These are phyloP conservation scores for Lavandula angustifolia DNA, from an alignment of 257 asterid species.

Conservation along the genomic window DNA sequence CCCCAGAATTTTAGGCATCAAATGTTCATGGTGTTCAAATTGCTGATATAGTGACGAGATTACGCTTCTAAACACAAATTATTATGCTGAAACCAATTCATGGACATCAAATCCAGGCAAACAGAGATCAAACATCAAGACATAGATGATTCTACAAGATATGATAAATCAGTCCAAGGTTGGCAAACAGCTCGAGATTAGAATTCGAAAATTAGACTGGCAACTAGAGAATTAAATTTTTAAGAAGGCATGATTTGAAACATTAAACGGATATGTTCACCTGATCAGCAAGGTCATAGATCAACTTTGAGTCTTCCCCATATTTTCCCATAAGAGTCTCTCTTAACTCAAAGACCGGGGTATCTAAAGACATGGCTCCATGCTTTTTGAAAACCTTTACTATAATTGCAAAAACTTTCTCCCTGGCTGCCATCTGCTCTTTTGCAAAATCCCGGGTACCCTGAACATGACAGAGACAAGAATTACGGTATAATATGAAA, in stretches of 20 bases:
- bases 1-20: not conserved
- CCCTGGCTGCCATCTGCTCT: conserved; percentile 89
- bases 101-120: not conserved
- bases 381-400: conserved; percentile 85
- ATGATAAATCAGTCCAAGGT: not conserved
- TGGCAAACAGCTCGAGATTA: not conserved
- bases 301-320: conserved; percentile 96
- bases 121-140: conserved; percentile 16
- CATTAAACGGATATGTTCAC: conserved; percentile 33
- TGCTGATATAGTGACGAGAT: not conserved
- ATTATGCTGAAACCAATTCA: conserved; percentile 12
- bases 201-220: not conserved
- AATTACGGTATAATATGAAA: not conserved
- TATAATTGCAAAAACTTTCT: conserved; percentile 70
- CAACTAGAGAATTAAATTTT: conserved; percentile 1
- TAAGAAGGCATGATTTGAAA: not conserved
- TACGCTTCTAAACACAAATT: not conserved
- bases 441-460: conserved; percentile 96
- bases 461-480: conserved; percentile 39
- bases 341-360: conserved; percentile 91
- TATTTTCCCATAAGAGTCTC: conserved; percentile 97
- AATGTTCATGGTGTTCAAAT: not conserved
- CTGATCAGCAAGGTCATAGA: conserved; percentile 98
- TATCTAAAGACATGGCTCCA: conserved; percentile 86
- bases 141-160: conserved; percentile 9